Evolutionary conservation across 345 rosid species (phyloP).

Genomic region (Pistacia atlantica): DNA sequence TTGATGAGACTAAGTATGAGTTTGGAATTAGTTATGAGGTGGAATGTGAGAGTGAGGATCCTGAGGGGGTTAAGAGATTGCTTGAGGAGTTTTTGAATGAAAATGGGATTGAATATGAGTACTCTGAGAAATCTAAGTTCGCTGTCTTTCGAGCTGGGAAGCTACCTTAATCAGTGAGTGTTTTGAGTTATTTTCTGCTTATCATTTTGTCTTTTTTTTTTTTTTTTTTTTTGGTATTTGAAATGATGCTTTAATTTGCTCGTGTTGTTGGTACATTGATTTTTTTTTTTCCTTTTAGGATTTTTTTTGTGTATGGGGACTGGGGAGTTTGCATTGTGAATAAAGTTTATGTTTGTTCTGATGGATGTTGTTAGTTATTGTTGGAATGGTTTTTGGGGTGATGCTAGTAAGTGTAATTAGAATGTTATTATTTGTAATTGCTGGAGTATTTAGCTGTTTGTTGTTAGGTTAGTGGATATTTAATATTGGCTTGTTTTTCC

Average conservation of each 20-base stretch:
- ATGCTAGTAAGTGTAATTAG: neutral
- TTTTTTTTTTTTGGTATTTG: neutral
- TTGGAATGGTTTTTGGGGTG: neutral
- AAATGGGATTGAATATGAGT: slow-evolving; percentile 53
- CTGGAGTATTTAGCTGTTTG: neutral
- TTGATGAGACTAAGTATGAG: slow-evolving; percentile 74
- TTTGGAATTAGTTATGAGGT: slow-evolving; percentile 78
- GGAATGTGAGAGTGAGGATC: slow-evolving; percentile 80
- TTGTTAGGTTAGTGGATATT: neutral
- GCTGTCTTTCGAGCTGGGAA: slow-evolving; percentile 72
- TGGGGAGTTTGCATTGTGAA: too few relatives aligned
- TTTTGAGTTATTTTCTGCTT: neutral
- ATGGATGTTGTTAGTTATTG: neutral
- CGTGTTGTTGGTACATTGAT: neutral
- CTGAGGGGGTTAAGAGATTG: slow-evolving; percentile 61
- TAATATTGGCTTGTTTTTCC: neutral
- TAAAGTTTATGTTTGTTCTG: too few relatives aligned
- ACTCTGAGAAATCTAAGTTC: slow-evolving; percentile 77
- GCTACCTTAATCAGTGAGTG: slow-evolving; percentile 49
- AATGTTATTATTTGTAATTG: neutral
- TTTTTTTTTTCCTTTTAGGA: too few relatives aligned
- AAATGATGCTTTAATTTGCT: neutral
- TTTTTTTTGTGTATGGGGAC: too few relatives aligned
- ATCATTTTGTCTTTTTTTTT: neutral
- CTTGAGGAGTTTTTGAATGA: slow-evolving; percentile 62